phyloP scores from a whole-genome alignment of 768 basidiomycete genomes.

The Suillus subaureus region DNA sequence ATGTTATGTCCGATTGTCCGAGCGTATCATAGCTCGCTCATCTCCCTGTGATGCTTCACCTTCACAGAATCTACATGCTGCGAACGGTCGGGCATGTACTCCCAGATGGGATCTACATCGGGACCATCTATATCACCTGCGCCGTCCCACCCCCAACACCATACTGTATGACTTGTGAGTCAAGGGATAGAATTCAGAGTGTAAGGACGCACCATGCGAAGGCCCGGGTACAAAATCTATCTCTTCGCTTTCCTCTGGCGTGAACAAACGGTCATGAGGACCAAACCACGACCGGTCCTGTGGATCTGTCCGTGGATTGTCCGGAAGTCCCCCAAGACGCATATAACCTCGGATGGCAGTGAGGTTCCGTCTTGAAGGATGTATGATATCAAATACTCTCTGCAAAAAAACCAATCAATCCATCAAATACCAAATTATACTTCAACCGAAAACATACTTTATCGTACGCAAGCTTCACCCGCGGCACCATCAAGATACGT shows the following conservation, averaged over 20 bases:
- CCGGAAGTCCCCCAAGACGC: constrained; percentile 93
- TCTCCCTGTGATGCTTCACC: constrained; percentile 67
- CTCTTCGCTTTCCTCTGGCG: constrained; percentile 79
- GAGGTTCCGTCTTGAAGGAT: constrained; percentile 86
- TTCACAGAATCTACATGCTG: constrained; percentile 57
- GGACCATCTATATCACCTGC: constrained; percentile 98
- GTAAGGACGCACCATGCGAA: constrained; percentile 62
- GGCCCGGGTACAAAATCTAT: constrained; percentile 83
- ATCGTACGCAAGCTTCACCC: constrained; percentile 97
- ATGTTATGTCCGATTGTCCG: not conserved
- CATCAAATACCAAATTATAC: constrained; percentile 9
- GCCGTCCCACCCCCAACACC: constrained; percentile 99
- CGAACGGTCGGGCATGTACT: constrained; percentile 71
- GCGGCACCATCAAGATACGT: constrained; percentile 95
- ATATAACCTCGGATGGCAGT: constrained; percentile 95
- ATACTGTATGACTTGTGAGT: constrained; percentile 54
- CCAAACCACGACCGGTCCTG: constrained; percentile 99
- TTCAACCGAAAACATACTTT: constrained; percentile 47
- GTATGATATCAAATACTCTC: constrained; percentile 95
- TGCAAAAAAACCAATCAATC: constrained; percentile 32
- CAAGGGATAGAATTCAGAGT: not conserved
- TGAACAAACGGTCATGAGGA: constrained; percentile 93
- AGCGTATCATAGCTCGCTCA: constrained; percentile 25
- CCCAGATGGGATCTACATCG: constrained; percentile 98
- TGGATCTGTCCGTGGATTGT: constrained; percentile 94